These are phyloP conservation scores for Ascochyta lentis DNA, from an alignment of 2,329 filamentous ascomycete species.

Conservation along the genomic window DNA sequence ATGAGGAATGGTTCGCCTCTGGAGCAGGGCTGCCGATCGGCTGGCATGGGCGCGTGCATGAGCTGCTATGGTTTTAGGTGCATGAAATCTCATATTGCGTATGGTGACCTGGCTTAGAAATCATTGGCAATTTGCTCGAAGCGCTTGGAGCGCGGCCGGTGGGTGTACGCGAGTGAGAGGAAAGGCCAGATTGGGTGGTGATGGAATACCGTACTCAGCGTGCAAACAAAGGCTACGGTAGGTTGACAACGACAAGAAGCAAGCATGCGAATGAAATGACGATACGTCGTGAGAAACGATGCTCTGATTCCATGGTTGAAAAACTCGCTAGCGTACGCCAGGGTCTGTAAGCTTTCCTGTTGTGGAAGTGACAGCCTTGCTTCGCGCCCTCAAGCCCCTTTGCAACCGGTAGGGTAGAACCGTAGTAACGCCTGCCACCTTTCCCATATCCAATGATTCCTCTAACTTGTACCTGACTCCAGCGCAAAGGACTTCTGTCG, in stretches of 20 bases:
- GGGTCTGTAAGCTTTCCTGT: constrained; percentile 2
- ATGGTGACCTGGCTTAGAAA: neutral
- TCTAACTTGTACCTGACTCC: neutral
- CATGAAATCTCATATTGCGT: neutral
- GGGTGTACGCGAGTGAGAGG: neutral
- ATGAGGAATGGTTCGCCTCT: neutral
- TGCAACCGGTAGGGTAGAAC: neutral
- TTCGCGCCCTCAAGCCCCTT: neutral
- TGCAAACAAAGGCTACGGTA: neutral
- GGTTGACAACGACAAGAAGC: neutral
- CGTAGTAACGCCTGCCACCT: neutral
- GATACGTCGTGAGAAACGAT: neutral
- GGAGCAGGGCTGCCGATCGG: neutral
- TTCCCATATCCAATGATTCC: neutral
- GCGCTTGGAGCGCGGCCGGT: constrained; percentile 6
- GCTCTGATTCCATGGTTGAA: neutral
- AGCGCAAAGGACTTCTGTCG: neutral
- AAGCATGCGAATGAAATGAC: neutral
- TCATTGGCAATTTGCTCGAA: neutral
- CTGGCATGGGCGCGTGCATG: neutral
- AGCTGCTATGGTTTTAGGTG: neutral
- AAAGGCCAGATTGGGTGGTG: neutral
- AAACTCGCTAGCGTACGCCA: neutral
- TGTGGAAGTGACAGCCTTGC: constrained; percentile 1
- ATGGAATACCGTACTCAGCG: neutral